A percentile compares a stretch with the other conserved stretches of the same genome.
These are phyloP conservation scores for Raffaelea albimanens DNA, from an alignment of 2,329 filamentous ascomycete genomes.

Conservation along the genomic window DNA sequence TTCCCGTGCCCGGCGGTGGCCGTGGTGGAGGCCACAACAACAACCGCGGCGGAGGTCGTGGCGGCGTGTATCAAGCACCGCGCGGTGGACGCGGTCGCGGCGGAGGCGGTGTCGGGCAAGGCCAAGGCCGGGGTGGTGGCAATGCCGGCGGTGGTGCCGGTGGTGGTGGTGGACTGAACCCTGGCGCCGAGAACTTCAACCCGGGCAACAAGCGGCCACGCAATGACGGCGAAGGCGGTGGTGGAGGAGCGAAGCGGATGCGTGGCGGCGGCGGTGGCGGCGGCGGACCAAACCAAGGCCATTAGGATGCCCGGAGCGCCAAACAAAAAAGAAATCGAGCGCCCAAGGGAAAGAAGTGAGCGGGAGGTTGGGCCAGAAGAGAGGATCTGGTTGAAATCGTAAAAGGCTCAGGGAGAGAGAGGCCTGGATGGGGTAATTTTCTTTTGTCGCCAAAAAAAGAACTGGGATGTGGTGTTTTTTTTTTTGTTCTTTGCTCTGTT, in stretches of 20 bases:
- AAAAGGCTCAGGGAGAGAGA: too few relatives aligned
- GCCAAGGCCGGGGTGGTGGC: conserved; percentile 14
- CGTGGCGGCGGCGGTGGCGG: conserved; percentile 19
- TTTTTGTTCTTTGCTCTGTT: neutral
- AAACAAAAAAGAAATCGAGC: too few relatives aligned
- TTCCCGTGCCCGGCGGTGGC: conserved; percentile 14
- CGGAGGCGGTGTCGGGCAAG: conserved; percentile 13
- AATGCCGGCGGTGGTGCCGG: conserved; percentile 23
- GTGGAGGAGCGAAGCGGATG: conserved; percentile 25
- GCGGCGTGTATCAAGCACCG: conserved; percentile 19
- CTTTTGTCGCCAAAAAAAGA: too few relatives aligned
- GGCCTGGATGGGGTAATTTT: too few relatives aligned
- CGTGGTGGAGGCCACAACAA: conserved; percentile 12
- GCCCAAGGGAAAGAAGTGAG: too few relatives aligned
- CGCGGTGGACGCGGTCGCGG: conserved; percentile 17
- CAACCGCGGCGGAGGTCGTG: conserved; percentile 12
- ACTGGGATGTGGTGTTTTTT: neutral
- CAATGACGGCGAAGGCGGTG: conserved; percentile 28
- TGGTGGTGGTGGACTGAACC: conserved; percentile 36
- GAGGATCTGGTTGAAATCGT: too few relatives aligned
- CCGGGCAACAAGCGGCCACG: conserved; percentile 45
- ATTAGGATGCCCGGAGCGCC: too few relatives aligned
- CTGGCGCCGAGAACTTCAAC: conserved; percentile 41
- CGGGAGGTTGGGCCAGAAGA: too few relatives aligned
- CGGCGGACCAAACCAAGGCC: neutral